A percentile compares a stretch with the other conserved stretches of the same genome.
Evolutionary conservation across 2,329 filamentous ascomycete species (phyloP).

Genomic region (Xylogone sp.): DNA sequence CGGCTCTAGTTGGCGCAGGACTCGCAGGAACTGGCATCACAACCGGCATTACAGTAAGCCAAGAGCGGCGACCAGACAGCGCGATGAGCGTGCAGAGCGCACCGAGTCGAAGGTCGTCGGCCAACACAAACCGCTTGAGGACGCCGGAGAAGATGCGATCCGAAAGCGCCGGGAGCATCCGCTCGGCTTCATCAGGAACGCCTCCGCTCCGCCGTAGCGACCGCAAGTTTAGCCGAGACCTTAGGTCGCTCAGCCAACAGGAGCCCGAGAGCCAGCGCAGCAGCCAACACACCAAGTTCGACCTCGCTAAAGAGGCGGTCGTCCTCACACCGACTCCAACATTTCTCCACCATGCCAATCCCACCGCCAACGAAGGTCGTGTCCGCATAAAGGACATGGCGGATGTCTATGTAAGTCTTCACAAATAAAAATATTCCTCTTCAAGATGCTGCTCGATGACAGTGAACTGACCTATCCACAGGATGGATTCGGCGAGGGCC

Average conservation of each 20-base stretch:
- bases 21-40: conserved; percentile 17
- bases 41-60: conserved; percentile 25
- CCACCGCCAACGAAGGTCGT: conserved; percentile 83
- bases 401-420: conserved; percentile 82
- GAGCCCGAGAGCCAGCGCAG: not conserved
- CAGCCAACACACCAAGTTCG: conserved; percentile 33
- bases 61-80: conserved; percentile 25
- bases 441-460: no score
- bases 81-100: conserved; percentile 24
- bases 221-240: conserved; percentile 68
- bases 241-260: conserved; percentile 61
- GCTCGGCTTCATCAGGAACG: conserved; percentile 46
- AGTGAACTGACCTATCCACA: conserved; percentile 32
- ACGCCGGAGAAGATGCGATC: conserved; percentile 47
- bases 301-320: conserved; percentile 33
- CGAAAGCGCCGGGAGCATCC: conserved; percentile 56
- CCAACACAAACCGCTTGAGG: conserved; percentile 27
- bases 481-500: conserved; percentile 93
- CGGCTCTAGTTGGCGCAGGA: conserved; percentile 18
- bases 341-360: conserved; percentile 58
- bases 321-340: conserved; percentile 29
- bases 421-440: conserved; percentile 14
- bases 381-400: conserved; percentile 81
- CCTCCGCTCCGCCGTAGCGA: conserved; percentile 70
- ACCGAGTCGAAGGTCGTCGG: conserved; percentile 21